Percentiles rank a stretch among this genome's conserved stretches.
Evolutionary conservation across 805 yeast species (phyloP).

Genomic region (Lipomyces yamanashiensis): DNA sequence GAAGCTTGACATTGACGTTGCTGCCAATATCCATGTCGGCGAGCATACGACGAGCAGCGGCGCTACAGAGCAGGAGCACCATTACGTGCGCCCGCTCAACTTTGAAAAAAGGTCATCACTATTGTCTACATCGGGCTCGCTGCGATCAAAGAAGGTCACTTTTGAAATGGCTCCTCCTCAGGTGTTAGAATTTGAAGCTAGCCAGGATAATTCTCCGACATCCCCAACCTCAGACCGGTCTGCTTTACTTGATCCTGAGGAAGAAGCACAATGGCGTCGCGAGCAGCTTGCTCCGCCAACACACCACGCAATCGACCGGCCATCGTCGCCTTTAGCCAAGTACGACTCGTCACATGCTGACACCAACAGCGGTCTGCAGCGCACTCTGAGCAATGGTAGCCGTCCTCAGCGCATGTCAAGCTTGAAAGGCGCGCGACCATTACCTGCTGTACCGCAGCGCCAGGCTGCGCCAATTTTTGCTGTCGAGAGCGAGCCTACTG

Average conservation of each 20-base stretch:
- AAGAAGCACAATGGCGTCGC: slow-evolving; percentile 8
- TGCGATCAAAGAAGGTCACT: slow-evolving; percentile 31
- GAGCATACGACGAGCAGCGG: background rate
- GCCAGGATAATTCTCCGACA: slow-evolving; percentile 8
- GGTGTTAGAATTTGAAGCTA: slow-evolving; percentile 31
- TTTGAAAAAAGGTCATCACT: slow-evolving; percentile 30
- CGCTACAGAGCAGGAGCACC: background rate
- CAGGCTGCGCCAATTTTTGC: slow-evolving; percentile 1
- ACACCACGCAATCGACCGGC: background rate
- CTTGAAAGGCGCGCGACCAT: slow-evolving; percentile 19
- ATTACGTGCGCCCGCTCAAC: background rate
- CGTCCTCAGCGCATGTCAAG: slow-evolving; percentile 21
- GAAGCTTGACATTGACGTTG: background rate
- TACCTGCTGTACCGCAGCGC: slow-evolving; percentile 22
- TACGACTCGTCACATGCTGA: slow-evolving; percentile 11
- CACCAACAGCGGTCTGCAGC: background rate
- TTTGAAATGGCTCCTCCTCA: slow-evolving; percentile 37
- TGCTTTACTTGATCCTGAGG: background rate
- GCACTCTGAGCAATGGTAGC: slow-evolving; percentile 21
- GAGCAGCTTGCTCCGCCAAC: background rate
- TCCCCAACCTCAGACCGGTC: slow-evolving; percentile 10
- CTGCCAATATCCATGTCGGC: too few species aligned
- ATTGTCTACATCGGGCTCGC: slow-evolving; percentile 27
- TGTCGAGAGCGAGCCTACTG: background rate
- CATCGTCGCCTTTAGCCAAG: slow-evolving; percentile 16